These are phyloP conservation scores for Adiantum capillusveneris DNA, from an alignment of 75 land plant genomes.

Conservation along the genomic window DNA sequence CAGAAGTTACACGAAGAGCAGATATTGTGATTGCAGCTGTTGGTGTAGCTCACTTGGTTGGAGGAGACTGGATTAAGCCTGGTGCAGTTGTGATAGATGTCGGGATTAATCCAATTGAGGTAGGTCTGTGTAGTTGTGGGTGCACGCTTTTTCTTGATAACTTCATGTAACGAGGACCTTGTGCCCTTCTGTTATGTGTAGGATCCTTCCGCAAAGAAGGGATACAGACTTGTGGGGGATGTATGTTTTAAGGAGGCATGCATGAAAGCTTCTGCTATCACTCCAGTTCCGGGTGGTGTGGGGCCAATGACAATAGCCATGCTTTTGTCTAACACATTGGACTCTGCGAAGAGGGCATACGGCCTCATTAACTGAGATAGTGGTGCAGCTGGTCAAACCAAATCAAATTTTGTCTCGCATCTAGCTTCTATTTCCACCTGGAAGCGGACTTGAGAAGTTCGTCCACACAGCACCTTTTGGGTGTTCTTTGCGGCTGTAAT, in stretches of 20 bases:
- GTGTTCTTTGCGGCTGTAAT: too few species aligned
- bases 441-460: too few species aligned
- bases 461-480: too few species aligned
- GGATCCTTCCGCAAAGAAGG: slow-evolving; percentile 6
- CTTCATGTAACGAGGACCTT: too few species aligned
- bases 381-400: too few species aligned
- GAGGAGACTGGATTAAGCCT: slow-evolving; percentile 83
- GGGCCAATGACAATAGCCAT: slow-evolving; percentile 92
- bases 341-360: slow-evolving; percentile 39
- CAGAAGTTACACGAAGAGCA: slow-evolving; percentile 55
- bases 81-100: slow-evolving; percentile 84
- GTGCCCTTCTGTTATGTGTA: background rate
- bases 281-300: slow-evolving; percentile 91
- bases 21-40: slow-evolving; percentile 74
- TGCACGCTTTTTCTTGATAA: background rate
- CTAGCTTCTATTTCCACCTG: too few species aligned
- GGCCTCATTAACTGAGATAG: background rate
- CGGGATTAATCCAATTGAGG: slow-evolving; percentile 74
- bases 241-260: too few species aligned
- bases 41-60: slow-evolving; percentile 65
- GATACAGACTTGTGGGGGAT: slow-evolving; percentile 75
- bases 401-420: background rate
- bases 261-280: slow-evolving; percentile 81
- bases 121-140: slow-evolving; percentile 8
- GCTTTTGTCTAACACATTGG: slow-evolving; percentile 75